phyloP scores from a whole-genome alignment of 2,329 filamentous ascomycete species.

The Trichoderma sp. region DNA sequence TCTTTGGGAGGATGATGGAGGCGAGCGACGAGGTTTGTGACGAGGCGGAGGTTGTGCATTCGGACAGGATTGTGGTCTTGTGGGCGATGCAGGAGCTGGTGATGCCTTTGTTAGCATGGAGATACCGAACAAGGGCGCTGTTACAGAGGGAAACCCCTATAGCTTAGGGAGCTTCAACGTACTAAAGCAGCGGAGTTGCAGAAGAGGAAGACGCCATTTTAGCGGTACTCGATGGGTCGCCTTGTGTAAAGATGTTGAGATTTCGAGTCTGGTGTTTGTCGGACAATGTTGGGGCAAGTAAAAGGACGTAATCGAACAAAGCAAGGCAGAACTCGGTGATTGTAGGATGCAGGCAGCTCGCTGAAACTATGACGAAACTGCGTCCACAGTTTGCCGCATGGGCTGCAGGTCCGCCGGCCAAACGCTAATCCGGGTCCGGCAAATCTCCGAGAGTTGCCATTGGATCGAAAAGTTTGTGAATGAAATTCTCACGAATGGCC shows the following conservation, averaged over 20 bases:
- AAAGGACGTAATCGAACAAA: background rate
- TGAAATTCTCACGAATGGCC: background rate
- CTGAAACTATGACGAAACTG: constrained; percentile 20
- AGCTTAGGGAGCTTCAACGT: constrained; percentile 23
- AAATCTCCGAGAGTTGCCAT: background rate
- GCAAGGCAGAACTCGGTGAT: background rate
- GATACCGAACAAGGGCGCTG: background rate
- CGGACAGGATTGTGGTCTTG: constrained; percentile 86
- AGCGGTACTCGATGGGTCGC: constrained; percentile 6
- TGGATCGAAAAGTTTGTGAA: background rate
- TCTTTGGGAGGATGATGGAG: constrained; percentile 92
- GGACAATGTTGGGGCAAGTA: background rate
- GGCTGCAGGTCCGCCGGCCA: constrained; percentile 5
- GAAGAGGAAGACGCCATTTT: constrained; percentile 70
- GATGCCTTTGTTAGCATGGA: background rate
- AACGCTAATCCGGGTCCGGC: constrained; percentile 15
- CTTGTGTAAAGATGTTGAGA: background rate
- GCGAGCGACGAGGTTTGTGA: constrained; percentile 83
- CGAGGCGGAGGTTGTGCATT: constrained; percentile 84
- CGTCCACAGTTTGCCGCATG: constrained; percentile 15
- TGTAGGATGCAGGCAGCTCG: constrained; percentile 5
- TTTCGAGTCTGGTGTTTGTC: background rate
- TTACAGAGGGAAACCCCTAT: background rate
- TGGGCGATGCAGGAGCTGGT: constrained; percentile 87
- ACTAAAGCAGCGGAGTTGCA: constrained; percentile 72